Percentiles rank a stretch among this genome's conserved stretches.
These are phyloP conservation scores for Fusarium subtropicale DNA, from an alignment of 2,329 filamentous ascomycete species.

Conservation along the genomic window DNA sequence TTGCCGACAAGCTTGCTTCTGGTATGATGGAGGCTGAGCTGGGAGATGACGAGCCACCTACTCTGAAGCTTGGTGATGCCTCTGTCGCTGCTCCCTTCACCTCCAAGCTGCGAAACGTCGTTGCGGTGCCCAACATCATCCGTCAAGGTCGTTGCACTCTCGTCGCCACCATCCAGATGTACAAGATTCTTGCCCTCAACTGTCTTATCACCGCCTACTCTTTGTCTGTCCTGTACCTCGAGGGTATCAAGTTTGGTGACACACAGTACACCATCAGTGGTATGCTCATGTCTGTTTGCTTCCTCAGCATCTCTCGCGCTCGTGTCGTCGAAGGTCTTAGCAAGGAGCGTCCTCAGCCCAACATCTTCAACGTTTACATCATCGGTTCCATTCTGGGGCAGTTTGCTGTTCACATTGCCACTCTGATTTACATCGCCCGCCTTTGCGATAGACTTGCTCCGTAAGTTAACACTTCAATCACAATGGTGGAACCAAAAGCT, in stretches of 20 bases:
- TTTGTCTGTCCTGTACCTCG: slow-evolving; percentile 93
- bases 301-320: slow-evolving; percentile 97
- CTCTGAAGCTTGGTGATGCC: slow-evolving; percentile 95
- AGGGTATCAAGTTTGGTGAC: slow-evolving; percentile 99
- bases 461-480: slow-evolving; percentile 63
- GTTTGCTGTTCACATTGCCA: slow-evolving; percentile 94
- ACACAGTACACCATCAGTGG: slow-evolving; percentile 98
- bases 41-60: slow-evolving; percentile 89
- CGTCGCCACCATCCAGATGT: slow-evolving; percentile 99
- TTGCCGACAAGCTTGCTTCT: slow-evolving; percentile 87
- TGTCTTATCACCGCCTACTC: slow-evolving; percentile 98
- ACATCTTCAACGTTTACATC: slow-evolving; percentile 99
- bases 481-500: slow-evolving; percentile 23
- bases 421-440: slow-evolving; percentile 91
- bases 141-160: slow-evolving; percentile 97
- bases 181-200: slow-evolving; percentile 98
- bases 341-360: slow-evolving; percentile 96
- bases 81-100: slow-evolving; percentile 98
- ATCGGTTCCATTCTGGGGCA: slow-evolving; percentile 97
- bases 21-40: slow-evolving; percentile 92
- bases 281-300: slow-evolving; percentile 99
- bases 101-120: slow-evolving; percentile 95
- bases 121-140: slow-evolving; percentile 98
- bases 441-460: slow-evolving; percentile 88
- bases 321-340: slow-evolving; percentile 95